Conservation (phyloP, 2,329 filamentous ascomycete genomes). For the Aspergillus quadricinctus region DNA sequence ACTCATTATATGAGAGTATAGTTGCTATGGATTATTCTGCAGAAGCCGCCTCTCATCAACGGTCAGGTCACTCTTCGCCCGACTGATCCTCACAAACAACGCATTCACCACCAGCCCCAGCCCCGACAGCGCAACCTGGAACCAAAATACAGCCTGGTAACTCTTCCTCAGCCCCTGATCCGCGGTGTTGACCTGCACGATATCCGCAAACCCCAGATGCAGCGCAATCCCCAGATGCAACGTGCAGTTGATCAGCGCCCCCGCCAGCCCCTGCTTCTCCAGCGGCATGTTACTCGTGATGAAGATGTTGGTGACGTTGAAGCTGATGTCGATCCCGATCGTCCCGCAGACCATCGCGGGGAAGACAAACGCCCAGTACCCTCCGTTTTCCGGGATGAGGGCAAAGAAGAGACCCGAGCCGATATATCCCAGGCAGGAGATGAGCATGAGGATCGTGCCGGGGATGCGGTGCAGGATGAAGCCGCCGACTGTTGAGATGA, state of each 20-base stretch:
- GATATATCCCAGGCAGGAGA: conserved; percentile 59
- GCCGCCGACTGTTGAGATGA: conserved; percentile 60
- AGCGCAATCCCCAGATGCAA: conserved; percentile 69
- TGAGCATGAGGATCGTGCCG: conserved; percentile 58
- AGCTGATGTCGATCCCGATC: conserved; percentile 70
- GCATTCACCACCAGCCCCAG: conserved; percentile 51
- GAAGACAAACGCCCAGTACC: conserved; percentile 72
- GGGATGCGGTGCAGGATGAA: conserved; percentile 64
- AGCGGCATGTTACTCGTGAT: conserved; percentile 68
- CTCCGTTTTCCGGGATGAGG: conserved; percentile 53
- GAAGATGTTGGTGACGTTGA: conserved; percentile 71
- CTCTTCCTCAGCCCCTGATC: conserved; percentile 46
- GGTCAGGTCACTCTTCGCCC: conserved; percentile 55
- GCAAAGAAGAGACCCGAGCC: conserved; percentile 60
- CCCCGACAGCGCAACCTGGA: conserved; percentile 54
- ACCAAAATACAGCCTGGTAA: conserved; percentile 63
- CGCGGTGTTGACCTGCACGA: conserved; percentile 50
- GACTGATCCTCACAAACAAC: conserved; percentile 51
- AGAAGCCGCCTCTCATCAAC: conserved; percentile 58
- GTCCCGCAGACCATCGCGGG: conserved; percentile 60
- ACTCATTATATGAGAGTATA: too few relatives aligned
- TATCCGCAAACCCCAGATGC: conserved; percentile 66
- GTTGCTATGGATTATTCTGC: too few relatives aligned
- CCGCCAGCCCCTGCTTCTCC: conserved; percentile 65
- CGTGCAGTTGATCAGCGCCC: conserved; percentile 66